phyloP scores from a whole-genome alignment of 176 grass and related monocot genomes.

The Eleusine indica region DNA sequence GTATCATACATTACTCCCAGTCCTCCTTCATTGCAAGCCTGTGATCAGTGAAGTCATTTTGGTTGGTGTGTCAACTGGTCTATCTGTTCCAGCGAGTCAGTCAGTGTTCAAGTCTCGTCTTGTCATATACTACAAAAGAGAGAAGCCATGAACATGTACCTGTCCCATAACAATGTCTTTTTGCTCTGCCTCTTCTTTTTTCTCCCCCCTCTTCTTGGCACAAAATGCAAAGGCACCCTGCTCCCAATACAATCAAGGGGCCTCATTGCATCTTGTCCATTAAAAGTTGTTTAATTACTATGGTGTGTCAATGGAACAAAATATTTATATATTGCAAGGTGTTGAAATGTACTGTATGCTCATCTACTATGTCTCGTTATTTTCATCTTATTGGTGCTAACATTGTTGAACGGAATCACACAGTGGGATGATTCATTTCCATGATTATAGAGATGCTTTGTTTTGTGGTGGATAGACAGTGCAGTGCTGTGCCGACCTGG shows the following conservation, averaged over 20 bases:
- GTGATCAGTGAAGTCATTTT: conserved; percentile 58
- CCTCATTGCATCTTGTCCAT: not conserved
- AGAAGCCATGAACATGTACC: conserved; percentile 55
- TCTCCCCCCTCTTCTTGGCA: conserved; percentile 12
- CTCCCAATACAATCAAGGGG: not conserved
- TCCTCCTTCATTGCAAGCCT: conserved; percentile 31
- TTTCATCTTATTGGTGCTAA: not conserved
- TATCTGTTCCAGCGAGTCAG: conserved; percentile 46
- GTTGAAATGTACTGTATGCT: conserved; percentile 39
- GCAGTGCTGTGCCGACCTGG: conserved; percentile 21
- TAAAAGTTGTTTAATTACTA: conserved; percentile 33
- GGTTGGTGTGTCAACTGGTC: conserved; percentile 54
- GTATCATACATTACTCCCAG: conserved; percentile 51
- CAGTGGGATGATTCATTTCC: conserved; percentile 17
- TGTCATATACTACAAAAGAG: conserved; percentile 61
- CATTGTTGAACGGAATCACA: conserved; percentile 24
- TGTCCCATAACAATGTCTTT: conserved; percentile 51
- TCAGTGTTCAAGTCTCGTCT: conserved; percentile 49
- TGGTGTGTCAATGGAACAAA: conserved; percentile 46
- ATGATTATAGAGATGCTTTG: conserved; percentile 37
- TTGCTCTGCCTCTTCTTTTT: conserved; percentile 16
- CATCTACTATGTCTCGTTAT: not conserved
- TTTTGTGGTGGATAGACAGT: conserved; percentile 32
- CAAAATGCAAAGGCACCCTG: conserved; percentile 57
- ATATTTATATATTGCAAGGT: conserved; percentile 40